These are phyloP conservation scores for Diaporthe aspalathi DNA, from an alignment of 2,329 filamentous ascomycete genomes.

Conservation along the genomic window DNA sequence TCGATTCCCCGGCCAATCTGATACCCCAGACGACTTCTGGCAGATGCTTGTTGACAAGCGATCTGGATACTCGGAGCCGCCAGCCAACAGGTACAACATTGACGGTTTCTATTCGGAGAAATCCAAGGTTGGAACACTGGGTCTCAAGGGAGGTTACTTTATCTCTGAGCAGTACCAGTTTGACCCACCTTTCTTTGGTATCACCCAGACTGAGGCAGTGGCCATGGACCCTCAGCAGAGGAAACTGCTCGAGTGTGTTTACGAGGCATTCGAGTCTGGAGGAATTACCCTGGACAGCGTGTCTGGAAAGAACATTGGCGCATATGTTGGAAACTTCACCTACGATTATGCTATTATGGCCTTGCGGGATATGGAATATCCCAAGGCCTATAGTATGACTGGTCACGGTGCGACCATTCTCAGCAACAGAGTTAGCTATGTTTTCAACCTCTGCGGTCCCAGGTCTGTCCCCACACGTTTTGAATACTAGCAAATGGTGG, in stretches of 20 bases:
- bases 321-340: conserved; percentile 48
- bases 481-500: conserved; percentile 55
- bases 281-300: conserved; percentile 41
- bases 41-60: background rate
- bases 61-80: background rate
- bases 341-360: conserved; percentile 45
- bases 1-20: conserved; percentile 16
- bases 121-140: conserved; percentile 34
- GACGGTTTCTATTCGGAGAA: conserved; percentile 19
- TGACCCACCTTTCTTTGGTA: conserved; percentile 69
- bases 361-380: conserved; percentile 40
- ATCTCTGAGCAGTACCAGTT: conserved; percentile 3
- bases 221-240: conserved; percentile 76
- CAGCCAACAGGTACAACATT: background rate
- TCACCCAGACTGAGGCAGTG: conserved; percentile 73
- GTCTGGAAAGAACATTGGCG: conserved; percentile 47
- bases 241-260: conserved; percentile 71
- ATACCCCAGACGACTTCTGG: conserved; percentile 11
- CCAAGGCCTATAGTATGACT: conserved; percentile 41
- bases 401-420: conserved; percentile 51
- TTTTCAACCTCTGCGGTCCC: conserved; percentile 50
- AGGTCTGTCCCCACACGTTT: conserved; percentile 51
- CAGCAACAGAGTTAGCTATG: conserved; percentile 51
- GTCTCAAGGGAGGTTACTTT: conserved; percentile 19
- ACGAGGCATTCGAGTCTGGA: conserved; percentile 71